phyloP scores from a whole-genome alignment of 768 basidiomycete genomes.

The Russula abietina region DNA sequence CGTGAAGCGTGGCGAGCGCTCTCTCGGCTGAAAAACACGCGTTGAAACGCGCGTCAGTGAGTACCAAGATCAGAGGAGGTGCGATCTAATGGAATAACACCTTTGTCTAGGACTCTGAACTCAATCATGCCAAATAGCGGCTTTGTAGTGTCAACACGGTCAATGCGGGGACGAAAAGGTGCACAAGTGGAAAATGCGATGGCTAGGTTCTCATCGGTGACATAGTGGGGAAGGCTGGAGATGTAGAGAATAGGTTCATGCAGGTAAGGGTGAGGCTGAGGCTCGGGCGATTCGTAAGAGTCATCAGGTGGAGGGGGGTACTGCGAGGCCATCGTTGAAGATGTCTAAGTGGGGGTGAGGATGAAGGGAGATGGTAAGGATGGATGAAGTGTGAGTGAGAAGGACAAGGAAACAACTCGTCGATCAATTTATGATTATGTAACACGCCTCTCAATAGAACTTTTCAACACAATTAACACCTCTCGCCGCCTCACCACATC shows the following conservation, averaged over 20 bases:
- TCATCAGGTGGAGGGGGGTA: slow-evolving; percentile 22
- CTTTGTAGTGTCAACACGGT: slow-evolving; percentile 48
- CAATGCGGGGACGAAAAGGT: slow-evolving; percentile 75
- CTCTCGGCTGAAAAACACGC: slow-evolving; percentile 62
- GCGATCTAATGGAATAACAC: slow-evolving; percentile 33
- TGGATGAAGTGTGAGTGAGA: background rate
- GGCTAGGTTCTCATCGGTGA: slow-evolving; percentile 73
- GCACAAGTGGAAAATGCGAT: slow-evolving; percentile 66
- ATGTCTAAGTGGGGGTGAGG: background rate
- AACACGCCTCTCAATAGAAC: slow-evolving; percentile 29
- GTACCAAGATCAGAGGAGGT: background rate
- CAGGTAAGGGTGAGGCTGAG: slow-evolving; percentile 71
- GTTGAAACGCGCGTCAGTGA: slow-evolving; percentile 14
- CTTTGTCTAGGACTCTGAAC: slow-evolving; percentile 77
- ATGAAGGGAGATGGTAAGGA: background rate
- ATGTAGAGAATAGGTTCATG: slow-evolving; percentile 80
- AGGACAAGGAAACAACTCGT: slow-evolving; percentile 10
- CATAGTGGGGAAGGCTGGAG: slow-evolving; percentile 65
- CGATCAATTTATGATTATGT: slow-evolving; percentile 23
- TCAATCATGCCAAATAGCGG: slow-evolving; percentile 70
- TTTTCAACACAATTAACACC: slow-evolving; percentile 50
- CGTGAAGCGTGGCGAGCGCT: slow-evolving; percentile 77
- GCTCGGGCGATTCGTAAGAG: slow-evolving; percentile 20
- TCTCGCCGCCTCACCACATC: slow-evolving; percentile 49
- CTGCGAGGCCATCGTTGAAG: slow-evolving; percentile 15